Conservation (phyloP, 2,329 filamentous ascomycete species). For the Aspergillus sp. region DNA sequence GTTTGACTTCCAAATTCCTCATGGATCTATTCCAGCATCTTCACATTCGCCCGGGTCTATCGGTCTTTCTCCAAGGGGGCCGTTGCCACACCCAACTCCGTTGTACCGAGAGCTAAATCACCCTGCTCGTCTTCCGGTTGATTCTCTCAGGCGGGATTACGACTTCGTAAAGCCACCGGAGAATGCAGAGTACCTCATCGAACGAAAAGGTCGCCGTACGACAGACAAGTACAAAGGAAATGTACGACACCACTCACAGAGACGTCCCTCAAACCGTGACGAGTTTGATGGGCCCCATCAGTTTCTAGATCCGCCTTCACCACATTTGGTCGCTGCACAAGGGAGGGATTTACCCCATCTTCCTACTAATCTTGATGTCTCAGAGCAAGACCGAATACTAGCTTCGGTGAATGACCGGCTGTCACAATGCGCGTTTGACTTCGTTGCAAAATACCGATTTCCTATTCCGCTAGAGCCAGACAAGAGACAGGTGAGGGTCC, state of each 20-base stretch:
- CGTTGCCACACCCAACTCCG: slow-evolving; percentile 28
- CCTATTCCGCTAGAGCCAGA: slow-evolving; percentile 81
- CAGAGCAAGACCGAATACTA: slow-evolving; percentile 81
- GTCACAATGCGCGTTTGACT: slow-evolving; percentile 84
- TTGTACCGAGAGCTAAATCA: slow-evolving; percentile 37
- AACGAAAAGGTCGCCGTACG: slow-evolving; percentile 34
- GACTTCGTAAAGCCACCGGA: slow-evolving; percentile 34
- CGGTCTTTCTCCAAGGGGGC: slow-evolving; percentile 34
- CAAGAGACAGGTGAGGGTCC: slow-evolving; percentile 72
- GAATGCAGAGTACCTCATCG: slow-evolving; percentile 36
- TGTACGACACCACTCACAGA: slow-evolving; percentile 50
- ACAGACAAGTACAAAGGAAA: slow-evolving; percentile 32
- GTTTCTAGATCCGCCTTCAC: slow-evolving; percentile 70
- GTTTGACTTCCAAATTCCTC: slow-evolving; percentile 32
- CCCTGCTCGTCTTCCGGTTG: slow-evolving; percentile 29
- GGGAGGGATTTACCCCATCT: slow-evolving; percentile 79
- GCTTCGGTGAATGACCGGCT: slow-evolving; percentile 79
- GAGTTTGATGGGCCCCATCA: slow-evolving; percentile 89
- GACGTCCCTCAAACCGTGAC: slow-evolving; percentile 76
- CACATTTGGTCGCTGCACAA: slow-evolving; percentile 71
- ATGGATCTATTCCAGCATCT: slow-evolving; percentile 29
- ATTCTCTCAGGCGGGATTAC: slow-evolving; percentile 33
- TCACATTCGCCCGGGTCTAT: slow-evolving; percentile 29
- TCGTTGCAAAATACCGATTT: slow-evolving; percentile 88
- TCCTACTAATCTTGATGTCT: slow-evolving; percentile 76